Conservation (phyloP, 2,329 filamentous ascomycete genomes). For the Gaeumannomyces sp. region DNA sequence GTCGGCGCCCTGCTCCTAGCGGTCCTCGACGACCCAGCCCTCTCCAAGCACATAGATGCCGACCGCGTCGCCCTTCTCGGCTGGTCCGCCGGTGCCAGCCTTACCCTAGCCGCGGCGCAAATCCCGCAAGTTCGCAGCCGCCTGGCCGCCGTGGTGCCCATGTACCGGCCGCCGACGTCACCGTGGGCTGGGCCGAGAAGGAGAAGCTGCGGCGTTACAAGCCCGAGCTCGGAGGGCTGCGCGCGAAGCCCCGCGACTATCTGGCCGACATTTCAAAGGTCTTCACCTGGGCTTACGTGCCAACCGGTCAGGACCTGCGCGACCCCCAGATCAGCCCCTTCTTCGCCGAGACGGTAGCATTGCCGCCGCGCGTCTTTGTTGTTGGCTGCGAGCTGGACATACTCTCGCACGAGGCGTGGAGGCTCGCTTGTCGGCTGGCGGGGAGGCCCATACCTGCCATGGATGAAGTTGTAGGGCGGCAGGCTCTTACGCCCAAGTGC, state of each 20-base stretch:
- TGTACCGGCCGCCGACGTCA: slow-evolving; percentile 38
- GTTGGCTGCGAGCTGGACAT: slow-evolving; percentile 38
- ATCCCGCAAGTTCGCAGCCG: slow-evolving; percentile 25
- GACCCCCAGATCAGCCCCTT: slow-evolving; percentile 35
- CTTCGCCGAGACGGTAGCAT: slow-evolving; percentile 22
- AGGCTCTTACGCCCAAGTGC: slow-evolving; percentile 17
- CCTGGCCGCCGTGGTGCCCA: slow-evolving; percentile 28
- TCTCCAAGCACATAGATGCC: slow-evolving; percentile 35
- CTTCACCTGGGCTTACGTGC: slow-evolving; percentile 36
- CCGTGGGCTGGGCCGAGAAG: slow-evolving; percentile 23
- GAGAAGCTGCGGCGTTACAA: slow-evolving; percentile 28
- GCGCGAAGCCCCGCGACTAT: slow-evolving; percentile 20
- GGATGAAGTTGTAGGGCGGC: slow-evolving; percentile 23
- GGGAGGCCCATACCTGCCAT: slow-evolving; percentile 22
- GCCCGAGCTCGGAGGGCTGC: slow-evolving; percentile 21
- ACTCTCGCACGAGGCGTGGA: slow-evolving; percentile 33
- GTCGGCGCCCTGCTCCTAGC: slow-evolving; percentile 34
- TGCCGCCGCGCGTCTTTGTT: slow-evolving; percentile 36
- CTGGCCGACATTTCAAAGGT: slow-evolving; percentile 20
- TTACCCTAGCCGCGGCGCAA: slow-evolving; percentile 35
- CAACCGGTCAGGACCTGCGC: slow-evolving; percentile 24
- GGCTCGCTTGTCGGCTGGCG: slow-evolving; percentile 28
- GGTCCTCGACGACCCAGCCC: slow-evolving; percentile 32
- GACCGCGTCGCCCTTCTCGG: slow-evolving; percentile 35
- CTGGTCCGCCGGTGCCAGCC: slow-evolving; percentile 44